Base-by-base conservation (phyloP, 2,329 filamentous ascomycete species). In the Didymosphaeria variabile region DNA sequence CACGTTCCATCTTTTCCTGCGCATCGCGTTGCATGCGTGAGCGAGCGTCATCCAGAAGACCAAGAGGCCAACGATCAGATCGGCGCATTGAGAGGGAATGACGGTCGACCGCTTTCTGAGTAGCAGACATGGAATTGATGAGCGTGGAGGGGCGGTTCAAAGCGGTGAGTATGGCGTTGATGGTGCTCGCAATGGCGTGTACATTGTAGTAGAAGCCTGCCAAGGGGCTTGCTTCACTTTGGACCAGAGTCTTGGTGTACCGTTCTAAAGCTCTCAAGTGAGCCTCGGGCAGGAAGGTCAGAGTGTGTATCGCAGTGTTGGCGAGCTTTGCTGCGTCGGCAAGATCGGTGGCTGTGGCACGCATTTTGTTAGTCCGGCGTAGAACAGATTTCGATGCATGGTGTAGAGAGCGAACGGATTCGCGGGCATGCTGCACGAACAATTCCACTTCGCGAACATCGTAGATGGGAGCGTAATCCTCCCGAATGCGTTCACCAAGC, bases 391-490 rank as follows among this genome's bases (percentile, higher is more conserved):
- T 92, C 0, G 91, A 94, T 57, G 92, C 90, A 70, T 91, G 89
- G 71, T 94, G 94, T 61, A 98, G 88, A 65, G 90, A 88, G 54
- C 93, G 89, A 42, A 99, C 90, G 78, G 93, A 94, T 58, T 98
- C 94, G 69, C 93, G 88, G 21, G 94, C 94, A 74, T 97, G 92
- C 55, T 93, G 90, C 56, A 97, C 90, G 77, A 99, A 97, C 69
- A 95, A 90, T 73, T 98, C 94, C 2, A 97, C 93, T 78, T 97
- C 94, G 31, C 89, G 87, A 51, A 94, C 87, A 65, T 95, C 91
- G 56, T 80, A 82, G 36, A 97, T 85, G 0, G 95, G 94, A 65
- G 92, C 89, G 70, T 92, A 92, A 74, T 99, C 95, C 62, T 99
- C 95, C 56, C 88, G 87, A 36, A 99, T 90, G 58, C 90, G 94